These are phyloP conservation scores for Naganishia albida DNA, from an alignment of 1,284 basidiomycete species.

Conservation along the genomic window DNA sequence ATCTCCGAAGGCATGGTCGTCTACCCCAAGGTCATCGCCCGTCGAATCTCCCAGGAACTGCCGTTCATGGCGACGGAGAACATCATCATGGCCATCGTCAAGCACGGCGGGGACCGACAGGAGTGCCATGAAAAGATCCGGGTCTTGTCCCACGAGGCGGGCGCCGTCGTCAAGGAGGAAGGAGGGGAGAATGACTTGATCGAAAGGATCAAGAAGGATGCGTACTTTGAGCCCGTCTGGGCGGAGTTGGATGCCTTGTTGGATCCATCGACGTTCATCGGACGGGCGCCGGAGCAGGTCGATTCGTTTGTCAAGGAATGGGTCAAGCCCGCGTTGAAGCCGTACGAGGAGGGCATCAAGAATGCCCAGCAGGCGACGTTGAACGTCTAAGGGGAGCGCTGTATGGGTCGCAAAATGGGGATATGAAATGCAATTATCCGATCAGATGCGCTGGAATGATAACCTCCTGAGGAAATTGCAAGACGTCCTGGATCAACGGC, in stretches of 20 bases:
- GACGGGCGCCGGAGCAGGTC: constrained; percentile 91
- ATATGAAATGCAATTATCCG: too few relatives aligned
- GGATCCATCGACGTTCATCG: constrained; percentile 82
- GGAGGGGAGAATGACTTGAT: constrained; percentile 97
- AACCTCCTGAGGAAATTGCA: too few relatives aligned
- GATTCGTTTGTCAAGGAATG: constrained; percentile 82
- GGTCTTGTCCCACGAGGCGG: constrained; percentile 94
- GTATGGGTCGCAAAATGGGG: background rate
- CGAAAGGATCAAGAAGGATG: constrained; percentile 71
- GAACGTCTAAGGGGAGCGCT: constrained; percentile 49
- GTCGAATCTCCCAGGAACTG: constrained; percentile 89
- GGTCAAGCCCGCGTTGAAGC: constrained; percentile 80
- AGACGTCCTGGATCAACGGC: too few relatives aligned
- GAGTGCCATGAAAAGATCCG: constrained; percentile 95
- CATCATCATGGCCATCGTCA: constrained; percentile 98
- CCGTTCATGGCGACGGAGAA: constrained; percentile 99
- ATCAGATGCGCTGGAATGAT: too few relatives aligned
- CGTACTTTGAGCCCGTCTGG: constrained; percentile 64
- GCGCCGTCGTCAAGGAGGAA: constrained; percentile 88
- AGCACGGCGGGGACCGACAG: constrained; percentile 89
- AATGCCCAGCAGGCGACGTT: constrained; percentile 62
- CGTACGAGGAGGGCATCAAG: constrained; percentile 64
- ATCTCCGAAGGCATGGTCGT: constrained; percentile 96
- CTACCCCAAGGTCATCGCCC: constrained; percentile 91
- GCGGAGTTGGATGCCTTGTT: constrained; percentile 59